Base-by-base conservation (phyloP, 148 eudicot genomes). In the Tetragonia tetragonoides region DNA sequence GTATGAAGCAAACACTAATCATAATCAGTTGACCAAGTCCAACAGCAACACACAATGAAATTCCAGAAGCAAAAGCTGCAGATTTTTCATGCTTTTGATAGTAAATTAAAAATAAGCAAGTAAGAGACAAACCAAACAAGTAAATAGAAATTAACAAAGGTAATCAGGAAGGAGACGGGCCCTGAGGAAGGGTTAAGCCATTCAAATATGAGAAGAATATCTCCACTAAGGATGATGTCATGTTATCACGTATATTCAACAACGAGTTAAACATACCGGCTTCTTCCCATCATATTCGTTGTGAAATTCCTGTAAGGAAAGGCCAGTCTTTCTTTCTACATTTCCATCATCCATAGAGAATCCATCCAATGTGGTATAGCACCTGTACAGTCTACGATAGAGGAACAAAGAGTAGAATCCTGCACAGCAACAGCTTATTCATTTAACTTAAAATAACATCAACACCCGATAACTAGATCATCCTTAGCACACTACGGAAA, bases 331-430 rank as follows among this genome's bases (percentile, higher is more conserved):
- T 78, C 97, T 89, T 77, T 93, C 97, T 70, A 95, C 91, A 83
- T 88, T 88, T 79, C 97, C 97, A 75, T 82, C 77, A 82, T 95
- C 97, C 77, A 84, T 83, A 85, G 77, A 84, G 84, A 95, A 95
- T 59, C 89, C 97, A 76, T 83, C 83, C 84, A 95, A 85, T 39
- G 87, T 78, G 73, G 97, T 91, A 84, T 88, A 81, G 75, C 98
- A 90, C 62, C 99, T 87, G 80, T 95, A 95, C 63, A 89, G 81
- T 77, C 99, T 90, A 81, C 86, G 86, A 78, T 91, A 91, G 38
- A 95, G 86, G 84, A 89, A 95, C 72, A 90, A 75, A 73, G 99
- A 95, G 87, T 82, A 73, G 84, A 95, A 95, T 78, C 99, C 99
- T 95, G 89, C 77, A 84, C 24, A 84, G 37, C 38, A 16, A 73